Conservation (phyloP, 2,329 filamentous ascomycete genomes). For the Bipolaris zeicola region DNA sequence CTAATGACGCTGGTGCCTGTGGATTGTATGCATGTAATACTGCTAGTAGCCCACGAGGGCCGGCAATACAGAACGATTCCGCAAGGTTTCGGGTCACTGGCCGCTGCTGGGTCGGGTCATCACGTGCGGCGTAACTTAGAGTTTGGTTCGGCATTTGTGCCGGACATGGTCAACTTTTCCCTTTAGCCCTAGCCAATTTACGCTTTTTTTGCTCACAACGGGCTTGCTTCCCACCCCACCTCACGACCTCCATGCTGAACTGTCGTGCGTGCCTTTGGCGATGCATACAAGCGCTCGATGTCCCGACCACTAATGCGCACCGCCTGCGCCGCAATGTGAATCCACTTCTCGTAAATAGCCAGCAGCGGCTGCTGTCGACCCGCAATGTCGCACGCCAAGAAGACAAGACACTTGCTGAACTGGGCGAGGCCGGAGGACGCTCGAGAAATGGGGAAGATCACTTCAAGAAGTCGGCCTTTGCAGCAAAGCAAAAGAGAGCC, state of each 20-base stretch:
- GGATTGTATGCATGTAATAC: no score
- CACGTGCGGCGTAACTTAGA: constrained; percentile 16
- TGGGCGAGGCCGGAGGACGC: constrained; percentile 16
- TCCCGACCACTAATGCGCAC: constrained; percentile 24
- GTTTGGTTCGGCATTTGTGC: constrained; percentile 16
- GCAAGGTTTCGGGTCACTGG: constrained; percentile 2
- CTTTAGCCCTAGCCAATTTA: constrained; percentile 7
- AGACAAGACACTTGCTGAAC: constrained; percentile 4
- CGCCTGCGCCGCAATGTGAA: constrained; percentile 31
- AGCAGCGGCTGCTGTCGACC: constrained; percentile 27
- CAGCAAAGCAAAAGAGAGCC: constrained; percentile 31
- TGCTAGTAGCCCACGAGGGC: constrained; percentile 1
- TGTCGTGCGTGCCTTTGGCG: constrained; percentile 53
- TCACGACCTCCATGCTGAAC: constrained; percentile 48
- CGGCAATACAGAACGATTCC: constrained; percentile 12
- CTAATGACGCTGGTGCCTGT: not conserved
- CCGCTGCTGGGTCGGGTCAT: constrained; percentile 8
- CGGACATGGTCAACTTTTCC: constrained; percentile 26
- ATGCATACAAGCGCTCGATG: constrained; percentile 51
- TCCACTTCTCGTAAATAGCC: constrained; percentile 19
- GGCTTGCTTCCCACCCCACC: constrained; percentile 9
- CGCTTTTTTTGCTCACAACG: constrained; percentile 13
- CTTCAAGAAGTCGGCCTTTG: constrained; percentile 36
- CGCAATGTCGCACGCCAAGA: constrained; percentile 14
- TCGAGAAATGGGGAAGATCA: constrained; percentile 23